These are phyloP conservation scores for Xylaria sp. DNA, from an alignment of 2,329 filamentous ascomycete species.

Conservation along the genomic window DNA sequence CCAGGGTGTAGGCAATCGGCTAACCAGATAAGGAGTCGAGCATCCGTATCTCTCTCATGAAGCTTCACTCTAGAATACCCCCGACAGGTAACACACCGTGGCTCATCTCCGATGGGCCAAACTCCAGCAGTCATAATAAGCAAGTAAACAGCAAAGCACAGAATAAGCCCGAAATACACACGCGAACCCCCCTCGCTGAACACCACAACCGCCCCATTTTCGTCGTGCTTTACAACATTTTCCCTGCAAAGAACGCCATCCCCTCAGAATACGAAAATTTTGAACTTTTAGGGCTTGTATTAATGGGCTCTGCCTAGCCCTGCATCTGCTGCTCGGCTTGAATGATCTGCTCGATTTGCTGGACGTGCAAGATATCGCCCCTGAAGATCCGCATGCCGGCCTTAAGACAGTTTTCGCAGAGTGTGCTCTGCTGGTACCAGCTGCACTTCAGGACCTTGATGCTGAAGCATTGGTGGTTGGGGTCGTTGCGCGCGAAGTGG, in stretches of 20 bases:
- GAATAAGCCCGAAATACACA: background rate
- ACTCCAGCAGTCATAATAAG: background rate
- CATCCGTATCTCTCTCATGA: background rate
- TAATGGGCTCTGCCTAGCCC: background rate
- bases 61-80: conserved; percentile 5
- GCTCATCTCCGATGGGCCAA: background rate
- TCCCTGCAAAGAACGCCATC: background rate
- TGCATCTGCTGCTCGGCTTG: too few relatives aligned
- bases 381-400: conserved; percentile 41
- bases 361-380: conserved; percentile 42
- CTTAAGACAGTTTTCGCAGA: conserved; percentile 62
- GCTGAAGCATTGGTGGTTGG: conserved; percentile 74
- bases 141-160: conserved; percentile 2
- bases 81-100: conserved; percentile 8
- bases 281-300: conserved; percentile 15
- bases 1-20: background rate
- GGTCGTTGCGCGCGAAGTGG: conserved; percentile 79
- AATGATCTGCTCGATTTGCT: conserved; percentile 17
- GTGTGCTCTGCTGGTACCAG: conserved; percentile 63
- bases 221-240: background rate
- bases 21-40: background rate
- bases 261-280: background rate
- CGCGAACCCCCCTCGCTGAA: background rate
- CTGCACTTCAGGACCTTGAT: conserved; percentile 73
- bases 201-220: background rate